Conservation (phyloP, 176 grass and related monocot genomes). For the Olyra latifolia region DNA sequence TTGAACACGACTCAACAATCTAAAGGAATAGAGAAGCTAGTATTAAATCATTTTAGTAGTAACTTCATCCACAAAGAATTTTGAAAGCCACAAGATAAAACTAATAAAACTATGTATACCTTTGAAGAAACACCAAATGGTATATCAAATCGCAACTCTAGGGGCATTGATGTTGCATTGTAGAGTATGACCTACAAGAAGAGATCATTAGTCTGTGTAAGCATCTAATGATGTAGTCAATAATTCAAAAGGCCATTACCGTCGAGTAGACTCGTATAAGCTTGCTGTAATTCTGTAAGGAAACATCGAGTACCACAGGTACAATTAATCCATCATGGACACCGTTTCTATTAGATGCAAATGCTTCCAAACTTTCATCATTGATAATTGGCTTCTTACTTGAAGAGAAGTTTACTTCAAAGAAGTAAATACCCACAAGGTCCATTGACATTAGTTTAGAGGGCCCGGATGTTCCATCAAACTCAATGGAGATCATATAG, state of each 20-base stretch:
- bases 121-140: conserved; percentile 92
- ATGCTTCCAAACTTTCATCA: conserved; percentile 52
- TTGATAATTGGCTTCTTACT: conserved; percentile 50
- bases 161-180: conserved; percentile 89
- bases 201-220: conserved; percentile 19
- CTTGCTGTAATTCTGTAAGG: conserved; percentile 95
- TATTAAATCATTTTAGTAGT: conserved; percentile 7
- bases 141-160: conserved; percentile 91
- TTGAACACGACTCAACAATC: conserved; percentile 6
- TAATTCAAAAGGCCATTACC: conserved; percentile 53
- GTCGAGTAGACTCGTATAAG: conserved; percentile 85
- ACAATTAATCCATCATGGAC: conserved; percentile 62
- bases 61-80: conserved; percentile 10
- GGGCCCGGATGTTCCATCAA: conserved; percentile 75
- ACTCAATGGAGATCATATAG: conserved; percentile 95
- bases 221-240: conserved; percentile 28
- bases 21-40: conserved; percentile 3
- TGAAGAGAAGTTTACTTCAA: conserved; percentile 91
- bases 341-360: conserved; percentile 39
- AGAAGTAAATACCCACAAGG: conserved; percentile 85
- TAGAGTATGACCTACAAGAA: conserved; percentile 78
- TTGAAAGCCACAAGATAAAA: conserved; percentile 29
- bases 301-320: conserved; percentile 95
- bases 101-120: conserved; percentile 47
- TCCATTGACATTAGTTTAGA: conserved; percentile 96